These are phyloP conservation scores for Fusarium coicis DNA, from an alignment of 2,329 filamentous ascomycete genomes.

Conservation along the genomic window DNA sequence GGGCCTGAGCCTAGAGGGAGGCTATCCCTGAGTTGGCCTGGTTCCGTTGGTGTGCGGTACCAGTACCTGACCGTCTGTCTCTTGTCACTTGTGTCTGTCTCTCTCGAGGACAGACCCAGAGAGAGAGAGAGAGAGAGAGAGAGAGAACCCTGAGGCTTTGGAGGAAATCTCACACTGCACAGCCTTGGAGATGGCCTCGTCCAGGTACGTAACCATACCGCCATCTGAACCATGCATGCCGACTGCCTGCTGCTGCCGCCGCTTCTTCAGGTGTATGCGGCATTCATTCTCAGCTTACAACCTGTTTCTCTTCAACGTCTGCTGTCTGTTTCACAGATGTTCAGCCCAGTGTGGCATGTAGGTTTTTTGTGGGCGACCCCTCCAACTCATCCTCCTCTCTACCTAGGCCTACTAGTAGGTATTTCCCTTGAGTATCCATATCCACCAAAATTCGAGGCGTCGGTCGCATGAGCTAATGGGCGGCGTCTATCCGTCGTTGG, in stretches of 20 bases:
- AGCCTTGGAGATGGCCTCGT: conserved; percentile 12
- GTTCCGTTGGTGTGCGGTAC: background rate
- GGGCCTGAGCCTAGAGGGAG: conserved; percentile 35
- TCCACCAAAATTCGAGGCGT: conserved; percentile 33
- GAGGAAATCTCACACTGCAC: conserved; percentile 12
- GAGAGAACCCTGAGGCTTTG: conserved; percentile 7
- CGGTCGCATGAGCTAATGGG: conserved; percentile 31
- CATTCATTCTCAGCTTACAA: conserved; percentile 8
- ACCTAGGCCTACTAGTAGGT: background rate
- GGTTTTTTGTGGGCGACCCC: conserved; percentile 34
- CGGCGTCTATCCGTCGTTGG: conserved; percentile 35
- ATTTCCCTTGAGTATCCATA: conserved; percentile 8
- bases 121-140: background rate
- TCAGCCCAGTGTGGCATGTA: conserved; percentile 35
- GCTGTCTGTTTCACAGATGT: conserved; percentile 3
- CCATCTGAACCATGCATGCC: conserved; percentile 24
- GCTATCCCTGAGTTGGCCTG: conserved; percentile 27
- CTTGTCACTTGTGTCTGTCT: background rate
- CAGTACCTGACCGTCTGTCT: conserved; percentile 17
- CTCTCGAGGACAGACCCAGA: background rate
- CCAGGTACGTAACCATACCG: conserved; percentile 33
- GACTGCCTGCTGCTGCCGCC: background rate
- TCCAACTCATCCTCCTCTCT: conserved; percentile 9
- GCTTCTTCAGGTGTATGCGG: background rate
- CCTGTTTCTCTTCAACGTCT: background rate